Evolutionary conservation across 176 grass and related monocot species (phyloP).

Genomic region (bread wheat (Triticum aestivum)): DNA sequence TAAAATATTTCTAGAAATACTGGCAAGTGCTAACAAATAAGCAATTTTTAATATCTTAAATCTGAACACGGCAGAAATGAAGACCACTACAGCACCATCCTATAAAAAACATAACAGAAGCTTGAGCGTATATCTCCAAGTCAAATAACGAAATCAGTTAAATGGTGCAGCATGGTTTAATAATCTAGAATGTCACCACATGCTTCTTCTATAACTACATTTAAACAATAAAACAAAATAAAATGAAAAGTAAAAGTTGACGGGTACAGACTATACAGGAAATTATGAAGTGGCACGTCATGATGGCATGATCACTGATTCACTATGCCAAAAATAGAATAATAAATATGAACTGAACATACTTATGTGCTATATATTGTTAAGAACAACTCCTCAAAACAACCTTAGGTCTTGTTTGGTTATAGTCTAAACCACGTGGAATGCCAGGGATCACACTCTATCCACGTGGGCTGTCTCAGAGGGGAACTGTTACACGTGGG

Average conservation of each 20-base stretch:
- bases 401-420: background rate
- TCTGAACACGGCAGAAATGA: background rate
- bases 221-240: background rate
- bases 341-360: background rate
- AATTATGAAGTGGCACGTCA: background rate
- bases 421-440: no score
- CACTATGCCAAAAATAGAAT: background rate
- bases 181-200: background rate
- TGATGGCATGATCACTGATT: background rate
- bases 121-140: background rate
- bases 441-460: no score
- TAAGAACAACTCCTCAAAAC: background rate
- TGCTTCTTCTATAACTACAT: background rate
- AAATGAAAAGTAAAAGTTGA: no score
- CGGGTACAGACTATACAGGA: background rate
- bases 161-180: background rate
- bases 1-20: background rate
- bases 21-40: background rate
- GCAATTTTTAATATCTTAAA: slow-evolving; percentile 6
- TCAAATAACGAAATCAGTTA: background rate
- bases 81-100: background rate
- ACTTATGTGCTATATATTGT: background rate
- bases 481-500: no score
- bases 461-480: no score
- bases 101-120: background rate